These are phyloP conservation scores for Simplicillium aogashimaense DNA, from an alignment of 2,329 filamentous ascomycete species.

Conservation along the genomic window DNA sequence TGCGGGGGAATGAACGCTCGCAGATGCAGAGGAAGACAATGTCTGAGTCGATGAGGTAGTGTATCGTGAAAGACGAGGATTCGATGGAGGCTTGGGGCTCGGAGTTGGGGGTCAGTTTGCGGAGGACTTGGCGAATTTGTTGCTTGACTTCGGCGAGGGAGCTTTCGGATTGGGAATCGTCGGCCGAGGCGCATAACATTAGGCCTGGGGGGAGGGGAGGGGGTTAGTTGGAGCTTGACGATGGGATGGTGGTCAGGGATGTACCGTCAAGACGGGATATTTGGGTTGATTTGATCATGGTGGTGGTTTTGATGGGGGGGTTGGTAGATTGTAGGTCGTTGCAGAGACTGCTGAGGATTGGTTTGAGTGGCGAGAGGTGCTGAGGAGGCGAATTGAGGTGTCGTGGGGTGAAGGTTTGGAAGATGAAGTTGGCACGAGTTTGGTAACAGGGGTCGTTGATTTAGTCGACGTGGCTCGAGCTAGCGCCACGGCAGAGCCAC, in stretches of 20 bases:
- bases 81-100: constrained; percentile 91
- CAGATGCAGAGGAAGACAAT: constrained; percentile 91
- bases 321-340: too few relatives aligned
- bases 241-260: constrained; percentile 7
- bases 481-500: too few relatives aligned
- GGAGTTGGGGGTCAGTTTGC: constrained; percentile 78
- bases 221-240: not conserved
- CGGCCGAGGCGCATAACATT: constrained; percentile 88
- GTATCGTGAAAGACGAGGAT: constrained; percentile 69
- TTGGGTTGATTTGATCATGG: constrained; percentile 85
- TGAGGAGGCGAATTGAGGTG: too few relatives aligned
- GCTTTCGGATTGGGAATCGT: constrained; percentile 60
- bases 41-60: constrained; percentile 78
- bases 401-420: too few relatives aligned
- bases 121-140: constrained; percentile 83
- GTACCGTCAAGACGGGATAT: constrained; percentile 87
- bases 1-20: constrained; percentile 89
- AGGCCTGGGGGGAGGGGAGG: constrained; percentile 51
- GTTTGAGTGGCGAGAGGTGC: too few relatives aligned
- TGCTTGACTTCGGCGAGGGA: constrained; percentile 80
- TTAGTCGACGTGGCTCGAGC: too few relatives aligned
- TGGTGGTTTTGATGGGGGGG: constrained; percentile 8
- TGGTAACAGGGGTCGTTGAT: too few relatives aligned
- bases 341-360: too few relatives aligned
- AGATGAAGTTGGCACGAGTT: too few relatives aligned